These are phyloP conservation scores for Dioscorea dumetorum DNA, from an alignment of 106 monocot genomes.

Conservation along the genomic window DNA sequence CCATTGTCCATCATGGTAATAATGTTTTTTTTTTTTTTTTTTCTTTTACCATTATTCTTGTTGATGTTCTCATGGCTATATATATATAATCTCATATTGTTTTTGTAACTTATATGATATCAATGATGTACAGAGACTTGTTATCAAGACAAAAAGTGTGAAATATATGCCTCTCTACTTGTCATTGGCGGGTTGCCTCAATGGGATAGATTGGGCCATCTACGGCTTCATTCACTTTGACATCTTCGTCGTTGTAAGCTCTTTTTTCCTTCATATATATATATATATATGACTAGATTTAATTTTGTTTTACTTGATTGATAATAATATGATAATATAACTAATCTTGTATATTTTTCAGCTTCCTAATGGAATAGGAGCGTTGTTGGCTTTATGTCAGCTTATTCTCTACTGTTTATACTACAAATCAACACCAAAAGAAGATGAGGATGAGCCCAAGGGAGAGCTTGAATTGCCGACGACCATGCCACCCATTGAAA, in stretches of 20 bases:
- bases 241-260: conserved; percentile 18
- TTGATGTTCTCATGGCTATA: no score
- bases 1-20: conserved; percentile 44
- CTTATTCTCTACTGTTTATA: conserved; percentile 30
- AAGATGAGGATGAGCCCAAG: conserved; percentile 1
- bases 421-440: conserved; percentile 14
- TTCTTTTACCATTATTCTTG: no score
- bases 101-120: no score
- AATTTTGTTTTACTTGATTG: background rate
- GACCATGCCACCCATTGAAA: no score
- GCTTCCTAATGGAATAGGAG: conserved; percentile 37
- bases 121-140: conserved; percentile 21
- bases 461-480: no score
- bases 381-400: conserved; percentile 16
- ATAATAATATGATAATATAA: background rate
- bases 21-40: no score
- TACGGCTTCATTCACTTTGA: conserved; percentile 29
- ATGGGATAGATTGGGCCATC: conserved; percentile 34
- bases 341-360: background rate
- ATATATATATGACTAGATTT: no score
- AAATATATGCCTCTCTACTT: conserved; percentile 41
- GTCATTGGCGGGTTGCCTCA: conserved; percentile 31
- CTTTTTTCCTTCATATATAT: background rate
- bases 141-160: conserved; percentile 39
- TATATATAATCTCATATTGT: no score